Percentiles rank a stretch among this genome's conserved stretches.
phyloP scores from a whole-genome alignment of 2,329 filamentous ascomycete genomes.

The Biscogniauxia sp. region DNA sequence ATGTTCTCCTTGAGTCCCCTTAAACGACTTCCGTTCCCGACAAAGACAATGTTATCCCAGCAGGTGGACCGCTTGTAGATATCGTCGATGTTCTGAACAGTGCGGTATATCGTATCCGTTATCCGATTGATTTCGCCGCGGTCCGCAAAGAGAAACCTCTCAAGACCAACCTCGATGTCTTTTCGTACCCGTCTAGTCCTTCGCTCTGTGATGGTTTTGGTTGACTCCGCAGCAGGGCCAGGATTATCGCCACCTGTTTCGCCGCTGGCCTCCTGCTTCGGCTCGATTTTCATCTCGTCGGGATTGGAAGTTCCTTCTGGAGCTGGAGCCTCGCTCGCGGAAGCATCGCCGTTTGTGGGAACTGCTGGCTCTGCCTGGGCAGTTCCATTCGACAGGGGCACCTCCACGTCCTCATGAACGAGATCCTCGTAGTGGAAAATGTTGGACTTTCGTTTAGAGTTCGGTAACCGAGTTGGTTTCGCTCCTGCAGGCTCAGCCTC shows the following conservation, averaged over 20 bases:
- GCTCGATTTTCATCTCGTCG: slow-evolving; percentile 19
- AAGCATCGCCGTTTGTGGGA: slow-evolving; percentile 16
- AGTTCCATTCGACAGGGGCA: slow-evolving; percentile 32
- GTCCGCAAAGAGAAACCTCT: slow-evolving; percentile 69
- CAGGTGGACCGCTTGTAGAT: slow-evolving; percentile 79
- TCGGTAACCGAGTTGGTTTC: slow-evolving; percentile 63
- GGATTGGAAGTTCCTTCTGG: slow-evolving; percentile 17
- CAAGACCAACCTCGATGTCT: slow-evolving; percentile 74
- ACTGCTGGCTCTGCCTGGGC: slow-evolving; percentile 12
- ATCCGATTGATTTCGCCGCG: slow-evolving; percentile 78
- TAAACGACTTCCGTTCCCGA: slow-evolving; percentile 76
- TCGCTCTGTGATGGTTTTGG: slow-evolving; percentile 34
- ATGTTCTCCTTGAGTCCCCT: slow-evolving; percentile 87
- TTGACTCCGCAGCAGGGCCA: slow-evolving; percentile 30
- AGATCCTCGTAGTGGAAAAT: slow-evolving; percentile 73
- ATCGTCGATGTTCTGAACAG: slow-evolving; percentile 79
- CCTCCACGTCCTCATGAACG: slow-evolving; percentile 51
- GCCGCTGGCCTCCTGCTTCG: slow-evolving; percentile 15
- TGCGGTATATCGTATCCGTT: slow-evolving; percentile 77
- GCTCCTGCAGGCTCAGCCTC: slow-evolving; percentile 52
- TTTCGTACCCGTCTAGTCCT: slow-evolving; percentile 57
- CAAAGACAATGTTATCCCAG: slow-evolving; percentile 90
- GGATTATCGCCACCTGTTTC: slow-evolving; percentile 22
- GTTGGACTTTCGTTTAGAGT: slow-evolving; percentile 67
- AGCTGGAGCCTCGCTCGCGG: slow-evolving; percentile 18